These are phyloP conservation scores for Penicillium italicum DNA, from an alignment of 2,329 filamentous ascomycete genomes.

Conservation along the genomic window DNA sequence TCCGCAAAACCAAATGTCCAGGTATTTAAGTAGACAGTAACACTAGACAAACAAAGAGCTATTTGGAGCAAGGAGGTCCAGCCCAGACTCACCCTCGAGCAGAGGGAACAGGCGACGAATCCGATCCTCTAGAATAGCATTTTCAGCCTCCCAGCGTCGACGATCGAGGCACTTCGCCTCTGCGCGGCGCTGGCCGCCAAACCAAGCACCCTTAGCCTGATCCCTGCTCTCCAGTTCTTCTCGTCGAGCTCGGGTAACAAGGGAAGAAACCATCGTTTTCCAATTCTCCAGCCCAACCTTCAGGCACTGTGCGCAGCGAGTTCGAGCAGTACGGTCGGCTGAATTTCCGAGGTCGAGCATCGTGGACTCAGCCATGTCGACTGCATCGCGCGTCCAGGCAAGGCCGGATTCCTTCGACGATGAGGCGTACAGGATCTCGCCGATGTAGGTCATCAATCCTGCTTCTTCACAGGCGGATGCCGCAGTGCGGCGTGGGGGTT, in stretches of 20 bases:
- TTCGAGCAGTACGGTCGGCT: conserved; percentile 43
- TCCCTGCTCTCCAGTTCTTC: conserved; percentile 36
- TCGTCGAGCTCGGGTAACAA: conserved; percentile 48
- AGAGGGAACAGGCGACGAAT: conserved; percentile 29
- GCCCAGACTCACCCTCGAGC: conserved; percentile 30
- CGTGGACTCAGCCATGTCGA: conserved; percentile 72
- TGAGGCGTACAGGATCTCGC: conserved; percentile 81
- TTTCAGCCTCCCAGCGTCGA: conserved; percentile 42
- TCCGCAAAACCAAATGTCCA: neutral
- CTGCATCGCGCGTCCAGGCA: conserved; percentile 84
- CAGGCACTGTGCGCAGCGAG: conserved; percentile 73
- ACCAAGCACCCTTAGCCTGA: conserved; percentile 35
- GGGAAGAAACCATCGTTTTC: conserved; percentile 69
- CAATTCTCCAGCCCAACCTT: conserved; percentile 75
- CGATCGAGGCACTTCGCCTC: conserved; percentile 30
- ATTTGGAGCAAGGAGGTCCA: conserved; percentile 29
- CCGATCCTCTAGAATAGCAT: conserved; percentile 38
- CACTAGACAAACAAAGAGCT: conserved; percentile 29
- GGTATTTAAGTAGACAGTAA: neutral
- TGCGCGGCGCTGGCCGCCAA: conserved; percentile 28
- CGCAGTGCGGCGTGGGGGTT: conserved; percentile 61
- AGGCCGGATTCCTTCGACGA: conserved; percentile 67
- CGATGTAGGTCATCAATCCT: conserved; percentile 81
- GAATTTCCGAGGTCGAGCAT: conserved; percentile 35
- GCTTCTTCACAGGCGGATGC: conserved; percentile 77